A percentile compares a stretch with the other conserved stretches of the same genome.
phyloP scores from a whole-genome alignment of 2,329 filamentous ascomycete species.

The Penicillium sp. region DNA sequence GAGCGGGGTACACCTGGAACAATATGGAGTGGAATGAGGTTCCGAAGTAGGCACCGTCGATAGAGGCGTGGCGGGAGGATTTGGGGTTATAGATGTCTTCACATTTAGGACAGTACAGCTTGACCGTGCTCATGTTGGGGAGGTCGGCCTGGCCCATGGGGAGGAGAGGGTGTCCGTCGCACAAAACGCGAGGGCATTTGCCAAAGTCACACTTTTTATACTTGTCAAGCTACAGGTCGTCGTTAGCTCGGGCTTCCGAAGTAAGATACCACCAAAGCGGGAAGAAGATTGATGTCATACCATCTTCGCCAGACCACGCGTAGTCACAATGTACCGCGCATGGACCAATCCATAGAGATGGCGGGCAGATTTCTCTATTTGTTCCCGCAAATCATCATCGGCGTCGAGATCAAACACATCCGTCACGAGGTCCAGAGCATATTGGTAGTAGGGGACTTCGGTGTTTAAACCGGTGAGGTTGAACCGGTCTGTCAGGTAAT shows the following conservation, averaged over 20 bases:
- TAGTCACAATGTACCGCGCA: constrained; percentile 95
- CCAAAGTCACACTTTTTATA: constrained; percentile 98
- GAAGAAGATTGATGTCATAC: constrained; percentile 55
- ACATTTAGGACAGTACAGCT: constrained; percentile 95
- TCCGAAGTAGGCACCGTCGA: constrained; percentile 97
- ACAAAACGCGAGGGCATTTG: constrained; percentile 96
- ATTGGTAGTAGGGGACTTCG: constrained; percentile 98
- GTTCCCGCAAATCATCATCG: constrained; percentile 97
- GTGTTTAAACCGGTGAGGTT: constrained; percentile 96
- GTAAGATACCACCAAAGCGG: not conserved
- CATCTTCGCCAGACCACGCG: constrained; percentile 93
- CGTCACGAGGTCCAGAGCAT: constrained; percentile 94
- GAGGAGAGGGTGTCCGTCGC: constrained; percentile 87
- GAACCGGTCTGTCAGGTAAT: constrained; percentile 97
- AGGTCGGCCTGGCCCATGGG: constrained; percentile 94
- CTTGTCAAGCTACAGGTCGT: constrained; percentile 77
- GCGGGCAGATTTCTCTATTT: constrained; percentile 94
- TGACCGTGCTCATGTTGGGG: constrained; percentile 85
- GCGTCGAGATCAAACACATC: constrained; percentile 99
- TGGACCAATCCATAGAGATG: constrained; percentile 97
- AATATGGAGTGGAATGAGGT: constrained; percentile 99
- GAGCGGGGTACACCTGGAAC: constrained; percentile 93
- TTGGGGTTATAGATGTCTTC: constrained; percentile 99
- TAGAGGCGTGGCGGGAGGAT: constrained; percentile 89
- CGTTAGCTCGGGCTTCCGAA: constrained; percentile 8